phyloP scores from a whole-genome alignment of 352 stramenopile genomes.

The Hyaloperonospora brassicae region DNA sequence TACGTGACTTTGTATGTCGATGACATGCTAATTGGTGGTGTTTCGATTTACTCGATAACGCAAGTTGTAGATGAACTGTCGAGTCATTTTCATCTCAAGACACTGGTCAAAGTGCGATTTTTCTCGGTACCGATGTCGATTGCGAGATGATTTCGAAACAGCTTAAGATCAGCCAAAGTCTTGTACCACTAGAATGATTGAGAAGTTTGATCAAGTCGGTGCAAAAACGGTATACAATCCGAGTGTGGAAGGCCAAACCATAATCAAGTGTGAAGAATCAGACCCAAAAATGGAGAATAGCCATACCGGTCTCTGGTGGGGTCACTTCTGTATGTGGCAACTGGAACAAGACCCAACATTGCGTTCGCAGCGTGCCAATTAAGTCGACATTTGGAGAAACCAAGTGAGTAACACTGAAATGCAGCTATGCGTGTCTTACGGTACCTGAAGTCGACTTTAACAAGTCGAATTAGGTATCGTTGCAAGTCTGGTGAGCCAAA shows the following conservation, averaged over 20 bases:
- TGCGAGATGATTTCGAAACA: not conserved
- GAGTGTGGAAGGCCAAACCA: too few relatives aligned
- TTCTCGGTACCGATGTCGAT: not conserved
- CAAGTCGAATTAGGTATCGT: not conserved
- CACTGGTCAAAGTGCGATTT: not conserved
- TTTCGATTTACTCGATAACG: not conserved
- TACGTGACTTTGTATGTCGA: not conserved
- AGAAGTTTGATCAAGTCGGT: not conserved
- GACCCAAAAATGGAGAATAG: not conserved
- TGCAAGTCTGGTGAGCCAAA: not conserved
- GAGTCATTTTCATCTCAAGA: not conserved
- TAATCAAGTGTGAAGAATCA: not conserved
- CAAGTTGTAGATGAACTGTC: not conserved
- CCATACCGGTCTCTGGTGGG: not conserved
- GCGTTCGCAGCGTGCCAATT: not conserved
- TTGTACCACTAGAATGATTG: not conserved
- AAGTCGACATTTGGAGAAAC: not conserved
- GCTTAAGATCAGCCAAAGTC: not conserved
- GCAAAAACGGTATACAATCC: not conserved
- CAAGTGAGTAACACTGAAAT: not conserved
- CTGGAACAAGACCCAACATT: not conserved
- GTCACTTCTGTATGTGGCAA: not conserved
- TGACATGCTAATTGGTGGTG: not conserved
- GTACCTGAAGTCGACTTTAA: not conserved
- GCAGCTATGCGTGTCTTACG: not conserved